Evolutionary conservation across 441 rosid genomes (phyloP), one percentile per base, ranked within the genome.

Genomic region (Breynia disticha): DNA sequence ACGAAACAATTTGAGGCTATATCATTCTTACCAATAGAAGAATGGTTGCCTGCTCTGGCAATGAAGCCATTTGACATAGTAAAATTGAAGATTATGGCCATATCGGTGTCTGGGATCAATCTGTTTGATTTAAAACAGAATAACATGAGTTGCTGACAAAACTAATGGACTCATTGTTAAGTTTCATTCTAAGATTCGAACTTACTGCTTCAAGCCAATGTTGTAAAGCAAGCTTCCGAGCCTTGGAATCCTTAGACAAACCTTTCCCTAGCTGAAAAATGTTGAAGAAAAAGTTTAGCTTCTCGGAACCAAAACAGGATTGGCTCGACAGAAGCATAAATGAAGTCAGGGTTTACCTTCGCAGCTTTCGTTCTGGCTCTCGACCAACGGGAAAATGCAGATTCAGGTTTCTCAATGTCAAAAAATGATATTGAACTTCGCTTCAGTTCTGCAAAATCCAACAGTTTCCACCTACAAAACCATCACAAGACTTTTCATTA

Each of bases 191-290:
- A 1, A 5, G 41, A 11, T 19, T 35, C 9, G 16, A 21, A 73
- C 96, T 80, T 74, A 89, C 96, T 17, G 96, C 96, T 69, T 93
- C 97, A 19, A 93, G 95, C 97, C 96, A 93, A 62, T 93, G 99
- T 67, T 89, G 93, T 61, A 89, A 71, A 64, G 99, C 97, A 60
- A 93, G 97, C 69, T 93, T 86, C 62, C 74, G 81, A 46, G 97
- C 98, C 57, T 70, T 84, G 20, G 67, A 90, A 62, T 84, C 87
- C 76, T 89, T 89, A 1, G 95, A 89, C 60, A 80, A 78, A 35
- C 99, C 97, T 74, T 93, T 89, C 55, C 97, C 99, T 37, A 93
- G 54, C 73, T 69, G 56, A 24, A 55, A 8, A 32, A 52, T 35
- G 17, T 7, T 11, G 20, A 8, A 22, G 44, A 3, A 24, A 43